Evolutionary conservation across 2,329 filamentous ascomycete species (phyloP).

Genomic region (Cadophora malorum): DNA sequence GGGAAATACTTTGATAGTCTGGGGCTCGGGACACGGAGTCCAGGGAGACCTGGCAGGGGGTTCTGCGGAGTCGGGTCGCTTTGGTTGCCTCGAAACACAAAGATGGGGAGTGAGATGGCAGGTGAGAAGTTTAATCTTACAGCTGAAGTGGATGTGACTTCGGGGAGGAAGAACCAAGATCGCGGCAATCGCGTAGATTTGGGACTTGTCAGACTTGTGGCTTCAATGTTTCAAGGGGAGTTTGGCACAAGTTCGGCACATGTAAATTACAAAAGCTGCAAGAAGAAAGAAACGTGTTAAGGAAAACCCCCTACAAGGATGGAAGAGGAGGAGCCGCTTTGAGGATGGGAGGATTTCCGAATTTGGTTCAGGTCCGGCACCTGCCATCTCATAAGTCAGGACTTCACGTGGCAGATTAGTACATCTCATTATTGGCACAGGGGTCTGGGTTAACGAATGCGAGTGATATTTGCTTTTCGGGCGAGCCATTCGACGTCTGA

Average conservation of each 20-base stretch:
- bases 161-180: conserved; percentile 13
- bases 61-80: conserved; percentile 1
- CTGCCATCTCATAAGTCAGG: not conserved
- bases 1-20: not conserved
- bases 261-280: not conserved
- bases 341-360: not conserved
- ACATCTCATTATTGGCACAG: not conserved
- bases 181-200: not conserved
- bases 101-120: not conserved
- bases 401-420: not conserved
- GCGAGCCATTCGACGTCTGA: too few species aligned
- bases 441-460: too few species aligned
- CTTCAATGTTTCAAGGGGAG: not conserved
- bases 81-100: not conserved
- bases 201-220: not conserved
- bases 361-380: not conserved
- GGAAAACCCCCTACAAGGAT: not conserved
- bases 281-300: not conserved
- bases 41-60: not conserved
- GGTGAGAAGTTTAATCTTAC: conserved; percentile 1
- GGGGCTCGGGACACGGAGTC: not conserved
- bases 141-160: not conserved
- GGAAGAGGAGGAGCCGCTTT: not conserved
- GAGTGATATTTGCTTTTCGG: too few species aligned
- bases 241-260: not conserved